Percentiles rank a stretch among this genome's conserved stretches.
Evolutionary conservation across 2,329 filamentous ascomycete genomes (phyloP).

Genomic region (Xylariaceae sp.): DNA sequence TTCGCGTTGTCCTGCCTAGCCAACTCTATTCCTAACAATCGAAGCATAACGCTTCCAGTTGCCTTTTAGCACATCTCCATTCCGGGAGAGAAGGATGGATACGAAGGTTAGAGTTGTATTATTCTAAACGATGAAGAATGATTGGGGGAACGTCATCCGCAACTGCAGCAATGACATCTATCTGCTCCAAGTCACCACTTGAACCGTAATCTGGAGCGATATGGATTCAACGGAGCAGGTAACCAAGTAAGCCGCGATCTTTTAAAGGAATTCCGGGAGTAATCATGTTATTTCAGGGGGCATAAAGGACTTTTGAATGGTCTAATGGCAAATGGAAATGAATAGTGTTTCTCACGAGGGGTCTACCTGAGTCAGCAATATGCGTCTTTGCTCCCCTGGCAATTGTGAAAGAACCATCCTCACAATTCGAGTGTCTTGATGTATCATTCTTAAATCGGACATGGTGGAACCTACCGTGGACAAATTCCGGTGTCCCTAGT

Average conservation of each 20-base stretch:
- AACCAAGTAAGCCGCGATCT: conserved; percentile 47
- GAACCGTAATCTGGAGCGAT: conserved; percentile 55
- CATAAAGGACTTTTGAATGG: no score
- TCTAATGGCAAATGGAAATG: no score
- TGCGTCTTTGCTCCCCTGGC: not conserved
- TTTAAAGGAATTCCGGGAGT: conserved; percentile 32
- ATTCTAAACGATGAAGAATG: conserved; percentile 48
- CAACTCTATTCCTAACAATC: conserved; percentile 41
- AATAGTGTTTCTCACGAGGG: conserved; percentile 4
- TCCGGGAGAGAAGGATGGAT: conserved; percentile 45
- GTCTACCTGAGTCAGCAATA: conserved; percentile 9
- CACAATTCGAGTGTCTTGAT: not conserved
- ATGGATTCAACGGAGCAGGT: conserved; percentile 45
- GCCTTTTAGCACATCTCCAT: conserved; percentile 38
- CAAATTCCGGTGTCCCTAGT: no score
- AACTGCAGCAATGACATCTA: conserved; percentile 54
- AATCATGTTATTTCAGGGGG: conserved; percentile 24
- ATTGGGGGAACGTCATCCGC: conserved; percentile 50
- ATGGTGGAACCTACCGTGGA: conserved; percentile 12
- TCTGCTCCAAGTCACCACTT: conserved; percentile 56
- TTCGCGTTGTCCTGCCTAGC: conserved; percentile 24
- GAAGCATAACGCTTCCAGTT: conserved; percentile 43
- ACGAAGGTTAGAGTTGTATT: conserved; percentile 56
- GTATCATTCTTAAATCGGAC: conserved; percentile 29
- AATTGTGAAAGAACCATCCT: not conserved